phyloP scores from a whole-genome alignment of 305 asterid species.

The Solanum aculeatissimum region DNA sequence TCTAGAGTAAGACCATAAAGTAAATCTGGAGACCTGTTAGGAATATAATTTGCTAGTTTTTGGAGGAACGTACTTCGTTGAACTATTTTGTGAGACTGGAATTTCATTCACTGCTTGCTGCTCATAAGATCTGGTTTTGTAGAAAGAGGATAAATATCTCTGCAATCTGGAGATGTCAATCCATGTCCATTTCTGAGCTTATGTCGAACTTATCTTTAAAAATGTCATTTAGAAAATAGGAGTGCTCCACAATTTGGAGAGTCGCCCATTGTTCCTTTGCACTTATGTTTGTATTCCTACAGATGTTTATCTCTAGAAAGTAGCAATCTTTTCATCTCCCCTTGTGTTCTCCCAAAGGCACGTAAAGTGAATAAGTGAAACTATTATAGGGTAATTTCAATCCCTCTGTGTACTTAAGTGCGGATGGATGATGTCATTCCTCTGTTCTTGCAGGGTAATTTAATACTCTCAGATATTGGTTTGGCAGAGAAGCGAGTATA shows the following conservation, averaged over 20 bases:
- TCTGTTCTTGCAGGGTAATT: conserved; percentile 61
- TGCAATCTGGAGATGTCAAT: background rate
- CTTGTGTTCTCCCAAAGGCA: background rate
- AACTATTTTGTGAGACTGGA: background rate
- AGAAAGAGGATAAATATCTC: background rate
- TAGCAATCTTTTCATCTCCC: background rate
- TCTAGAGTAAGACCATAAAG: background rate
- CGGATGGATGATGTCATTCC: conserved; percentile 5
- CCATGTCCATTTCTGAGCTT: background rate
- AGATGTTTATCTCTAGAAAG: background rate
- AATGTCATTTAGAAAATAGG: background rate
- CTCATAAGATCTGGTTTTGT: background rate
- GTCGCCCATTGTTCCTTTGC: background rate
- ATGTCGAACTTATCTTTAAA: background rate
- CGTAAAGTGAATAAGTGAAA: background rate
- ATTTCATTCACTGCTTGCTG: background rate
- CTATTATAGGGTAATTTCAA: background rate
- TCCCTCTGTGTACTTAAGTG: background rate
- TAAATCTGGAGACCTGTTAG: background rate
- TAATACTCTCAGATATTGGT: conserved; percentile 68
- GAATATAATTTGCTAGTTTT: background rate
- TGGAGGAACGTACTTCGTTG: background rate
- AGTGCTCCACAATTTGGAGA: background rate
- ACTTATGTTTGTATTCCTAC: background rate
- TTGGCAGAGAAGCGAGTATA: conserved; percentile 87